Conservation (phyloP, 306 rosid species). For the Betula pendula region DNA sequence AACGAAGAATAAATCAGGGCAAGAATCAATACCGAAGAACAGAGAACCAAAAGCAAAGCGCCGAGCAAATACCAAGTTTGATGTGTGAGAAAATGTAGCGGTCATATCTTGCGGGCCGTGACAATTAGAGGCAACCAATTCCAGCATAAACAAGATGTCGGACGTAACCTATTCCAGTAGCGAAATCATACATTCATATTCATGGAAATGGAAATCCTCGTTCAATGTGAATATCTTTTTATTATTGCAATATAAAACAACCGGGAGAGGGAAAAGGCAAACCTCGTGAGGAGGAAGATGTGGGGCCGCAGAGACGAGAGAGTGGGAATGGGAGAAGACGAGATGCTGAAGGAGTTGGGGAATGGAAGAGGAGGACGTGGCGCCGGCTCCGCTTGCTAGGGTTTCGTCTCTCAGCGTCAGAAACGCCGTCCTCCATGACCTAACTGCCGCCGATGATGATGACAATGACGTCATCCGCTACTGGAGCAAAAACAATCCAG, state of each 20-base stretch:
- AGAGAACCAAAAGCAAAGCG: neutral
- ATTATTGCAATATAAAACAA: neutral
- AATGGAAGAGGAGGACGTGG: constrained; percentile 21
- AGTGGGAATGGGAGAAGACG: constrained; percentile 60
- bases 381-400: constrained; percentile 33
- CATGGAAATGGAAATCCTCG: neutral
- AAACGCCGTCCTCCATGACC: constrained; percentile 82
- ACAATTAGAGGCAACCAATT: constrained; percentile 40
- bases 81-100: constrained; percentile 41
- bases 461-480: constrained; percentile 28
- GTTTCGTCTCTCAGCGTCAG: constrained; percentile 80
- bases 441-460: constrained; percentile 39
- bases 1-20: neutral
- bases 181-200: constrained; percentile 2
- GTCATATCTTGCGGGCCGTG: constrained; percentile 31
- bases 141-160: constrained; percentile 67
- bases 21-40: neutral
- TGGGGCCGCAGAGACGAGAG: constrained; percentile 57
- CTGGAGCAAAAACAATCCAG: constrained; percentile 7
- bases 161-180: constrained; percentile 56
- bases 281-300: constrained; percentile 80
- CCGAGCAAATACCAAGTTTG: constrained; percentile 53
- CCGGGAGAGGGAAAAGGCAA: neutral
- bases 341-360: constrained; percentile 52
- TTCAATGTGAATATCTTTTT: neutral